Evolutionary conservation across 2,329 filamentous ascomycete species (phyloP).

Genomic region (Lasiodiplodia gonubiensis): DNA sequence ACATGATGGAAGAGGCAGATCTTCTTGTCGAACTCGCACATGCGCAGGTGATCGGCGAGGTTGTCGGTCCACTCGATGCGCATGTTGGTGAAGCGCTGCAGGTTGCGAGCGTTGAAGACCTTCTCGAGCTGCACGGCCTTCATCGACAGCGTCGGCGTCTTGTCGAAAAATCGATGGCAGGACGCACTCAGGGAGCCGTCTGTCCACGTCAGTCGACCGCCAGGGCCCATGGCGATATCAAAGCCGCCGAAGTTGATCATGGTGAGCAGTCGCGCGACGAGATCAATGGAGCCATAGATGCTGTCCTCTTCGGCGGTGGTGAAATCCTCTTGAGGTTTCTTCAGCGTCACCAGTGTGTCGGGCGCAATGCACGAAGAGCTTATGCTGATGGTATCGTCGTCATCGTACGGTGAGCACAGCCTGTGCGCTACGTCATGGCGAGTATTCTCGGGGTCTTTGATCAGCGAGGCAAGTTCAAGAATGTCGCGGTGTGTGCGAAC

Average conservation of each 20-base stretch:
- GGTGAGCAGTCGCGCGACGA: conserved; percentile 13
- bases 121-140: conserved; percentile 17
- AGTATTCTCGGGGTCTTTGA: conserved; percentile 25
- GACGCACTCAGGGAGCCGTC: background rate
- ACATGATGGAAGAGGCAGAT: conserved; percentile 51
- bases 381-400: background rate
- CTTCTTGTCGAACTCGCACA: conserved; percentile 47
- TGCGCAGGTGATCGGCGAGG: conserved; percentile 49
- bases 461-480: conserved; percentile 30
- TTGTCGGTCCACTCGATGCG: conserved; percentile 49
- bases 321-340: background rate
- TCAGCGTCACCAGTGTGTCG: conserved; percentile 7
- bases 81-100: conserved; percentile 46
- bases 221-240: background rate
- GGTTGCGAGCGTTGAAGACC: conserved; percentile 33
- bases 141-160: conserved; percentile 6
- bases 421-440: background rate
- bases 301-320: background rate
- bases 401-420: background rate
- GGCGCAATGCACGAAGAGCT: conserved; percentile 13
- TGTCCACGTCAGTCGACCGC: background rate
- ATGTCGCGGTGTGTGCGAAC: conserved; percentile 34
- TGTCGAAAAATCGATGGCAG: conserved; percentile 1
- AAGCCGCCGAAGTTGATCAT: background rate
- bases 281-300: background rate